Evolutionary conservation across 495 filamentous ascomycete genomes (phyloP).

Genomic region (Lindgomyces ingoldianus): DNA sequence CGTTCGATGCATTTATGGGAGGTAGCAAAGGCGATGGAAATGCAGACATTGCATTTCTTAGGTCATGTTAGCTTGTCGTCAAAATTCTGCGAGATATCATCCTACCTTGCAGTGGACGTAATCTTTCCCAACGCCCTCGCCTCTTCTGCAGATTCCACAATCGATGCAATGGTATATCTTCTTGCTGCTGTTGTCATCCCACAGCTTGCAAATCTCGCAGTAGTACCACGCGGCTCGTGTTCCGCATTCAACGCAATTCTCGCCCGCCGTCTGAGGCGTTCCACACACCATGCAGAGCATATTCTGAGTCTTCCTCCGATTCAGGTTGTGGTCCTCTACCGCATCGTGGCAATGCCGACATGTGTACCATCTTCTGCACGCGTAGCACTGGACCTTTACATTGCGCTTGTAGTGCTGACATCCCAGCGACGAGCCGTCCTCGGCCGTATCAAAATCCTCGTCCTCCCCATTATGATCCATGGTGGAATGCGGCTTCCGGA

Average conservation of each 20-base stretch:
- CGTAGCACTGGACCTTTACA: slow-evolving; percentile 89
- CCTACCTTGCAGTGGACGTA: slow-evolving; percentile 96
- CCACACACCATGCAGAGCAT: slow-evolving; percentile 99
- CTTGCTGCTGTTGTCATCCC: slow-evolving; percentile 90
- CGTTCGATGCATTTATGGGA: slow-evolving; percentile 95
- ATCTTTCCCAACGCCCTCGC: slow-evolving; percentile 90
- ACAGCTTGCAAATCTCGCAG: slow-evolving; percentile 91
- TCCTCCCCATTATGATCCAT: slow-evolving; percentile 51
- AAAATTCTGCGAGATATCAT: neutral
- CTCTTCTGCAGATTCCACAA: slow-evolving; percentile 92
- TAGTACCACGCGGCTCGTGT: slow-evolving; percentile 86
- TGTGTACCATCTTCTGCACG: slow-evolving; percentile 89
- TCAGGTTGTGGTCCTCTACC: slow-evolving; percentile 76
- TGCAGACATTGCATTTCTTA: slow-evolving; percentile 65
- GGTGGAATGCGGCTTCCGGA: slow-evolving; percentile 39
- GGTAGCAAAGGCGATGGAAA: slow-evolving; percentile 74
- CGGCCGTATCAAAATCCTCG: slow-evolving; percentile 37
- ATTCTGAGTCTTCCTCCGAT: slow-evolving; percentile 80
- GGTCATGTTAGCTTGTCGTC: slow-evolving; percentile 20
- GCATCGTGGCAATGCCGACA: slow-evolving; percentile 95
- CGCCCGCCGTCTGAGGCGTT: slow-evolving; percentile 76
- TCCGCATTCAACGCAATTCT: slow-evolving; percentile 74
- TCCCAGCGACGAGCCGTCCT: slow-evolving; percentile 57
- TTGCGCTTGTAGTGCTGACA: slow-evolving; percentile 94
- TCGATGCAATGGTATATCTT: slow-evolving; percentile 96